Base-by-base conservation (phyloP, 2,329 filamentous ascomycete genomes). In the Hymenoscyphus fructigenus region DNA sequence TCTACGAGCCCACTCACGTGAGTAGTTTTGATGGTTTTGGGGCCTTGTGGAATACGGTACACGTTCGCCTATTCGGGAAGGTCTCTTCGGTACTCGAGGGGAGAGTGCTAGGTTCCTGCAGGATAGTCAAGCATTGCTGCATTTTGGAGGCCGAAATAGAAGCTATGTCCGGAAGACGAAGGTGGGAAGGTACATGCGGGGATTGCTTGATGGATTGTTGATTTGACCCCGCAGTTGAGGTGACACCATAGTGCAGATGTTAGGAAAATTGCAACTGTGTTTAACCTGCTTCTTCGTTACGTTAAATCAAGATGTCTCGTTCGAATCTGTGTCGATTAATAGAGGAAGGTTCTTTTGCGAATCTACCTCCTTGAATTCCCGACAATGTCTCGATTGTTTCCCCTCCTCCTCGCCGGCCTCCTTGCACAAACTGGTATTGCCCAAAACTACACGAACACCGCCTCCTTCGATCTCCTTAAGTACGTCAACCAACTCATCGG, bases 401-500 rank as follows among this genome's bases (percentile, higher is more conserved):
- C 5, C 9, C 47, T 53, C 20, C 47, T 53, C 20, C 23, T 53
- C 20, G 47, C 10, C 20, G 20, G 47, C n/a, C 4, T 53, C 20
- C 47, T 53, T 5, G 47, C 10, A 26, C 47, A 23, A 23, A 53
- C n/a, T 10, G 26, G 26, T 28, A 5, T 17, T 34, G 59, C 59
- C 23, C 59, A 53, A 15, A 53, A 29, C 44, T 26, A 38, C 17
- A 32, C 41, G 9, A 50, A 53, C 12, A 41, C 32, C 32, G 26
- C 57, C 15, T 12, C 9, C 9, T 60, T 53, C 17, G 59, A 60
- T 53, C 59, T 44, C 9, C n/a, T 60, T 14, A 50, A 36, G 15
- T 60, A 60, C 23, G 59, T 60, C 17, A 34, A 55, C 28, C 29
- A 56, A 20, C 36, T 61, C 29, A 56, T 56, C 12, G 64, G 64